Evolutionary conservation across 495 filamentous ascomycete genomes (phyloP), one percentile per base, ranked within the genome.

Genomic region (Penicillium cosmopolitanum): DNA sequence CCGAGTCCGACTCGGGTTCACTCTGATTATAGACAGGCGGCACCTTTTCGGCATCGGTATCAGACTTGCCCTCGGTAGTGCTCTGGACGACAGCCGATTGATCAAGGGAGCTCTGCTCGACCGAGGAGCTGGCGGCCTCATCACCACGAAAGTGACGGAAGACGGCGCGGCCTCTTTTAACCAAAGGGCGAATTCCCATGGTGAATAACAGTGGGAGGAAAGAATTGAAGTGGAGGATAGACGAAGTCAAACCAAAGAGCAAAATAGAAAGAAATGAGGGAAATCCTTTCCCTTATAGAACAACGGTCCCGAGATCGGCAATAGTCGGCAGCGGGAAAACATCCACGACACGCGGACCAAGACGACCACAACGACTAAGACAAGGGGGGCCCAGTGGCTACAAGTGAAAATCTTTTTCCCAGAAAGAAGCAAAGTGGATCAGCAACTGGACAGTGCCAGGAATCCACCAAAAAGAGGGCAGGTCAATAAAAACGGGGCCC

Each of bases 161-260:
- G 47, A 61, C 58, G 21, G 58, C 48, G 46, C 46, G 35, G 28
- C 51, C 58, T 52, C 58, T 51, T 44, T 43, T 47, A 2, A 61
- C 50, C 58, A 61, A 51, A 5, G 53, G 58, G 31, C 58, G 58
- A 34, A 61, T 13, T 8, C 28, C 21, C 58, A 61, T 61, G 13
- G 15, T 23, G 11, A 50, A 36, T 18, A 23, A 52, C n/a, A 34
- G 11, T 28, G 9, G 21, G 46, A n/a, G 19, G 21, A 13, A 31
- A 9, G 7, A 28, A 23, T 23, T 10, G 46, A 31, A 48, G 46
- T 23, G 19, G 12, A 11, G 15, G 15, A 48, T 10, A 48, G 19
- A 25, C 11, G 11, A 25, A 12, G 18, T 25, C 15, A n/a, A 28
- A 28, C 21, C 23, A 25, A n/a, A 34, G 8, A 33, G 16, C 25